phyloP scores from a whole-genome alignment of 495 filamentous ascomycete species.

The Talaromyces ruber region DNA sequence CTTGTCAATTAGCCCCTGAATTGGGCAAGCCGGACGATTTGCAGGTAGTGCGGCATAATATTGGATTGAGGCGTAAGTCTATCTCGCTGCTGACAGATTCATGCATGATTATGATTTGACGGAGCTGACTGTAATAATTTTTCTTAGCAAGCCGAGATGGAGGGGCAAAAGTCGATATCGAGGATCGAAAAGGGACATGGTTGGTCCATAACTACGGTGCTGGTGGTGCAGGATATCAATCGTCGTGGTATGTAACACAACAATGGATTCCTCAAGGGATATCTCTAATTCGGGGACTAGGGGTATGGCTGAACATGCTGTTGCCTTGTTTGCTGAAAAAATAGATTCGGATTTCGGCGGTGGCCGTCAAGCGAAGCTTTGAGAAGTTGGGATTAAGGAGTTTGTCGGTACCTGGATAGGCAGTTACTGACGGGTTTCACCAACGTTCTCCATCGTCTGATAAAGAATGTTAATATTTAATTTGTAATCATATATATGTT shows the following conservation, averaged over 20 bases:
- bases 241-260: slow-evolving; percentile 3
- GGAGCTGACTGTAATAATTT: neutral
- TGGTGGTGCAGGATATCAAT: slow-evolving; percentile 6
- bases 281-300: neutral
- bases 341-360: neutral
- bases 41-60: slow-evolving; percentile 1
- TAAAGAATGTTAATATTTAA: neutral
- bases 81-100: neutral
- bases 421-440: neutral
- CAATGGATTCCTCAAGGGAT: neutral
- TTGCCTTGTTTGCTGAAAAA: neutral
- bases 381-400: neutral
- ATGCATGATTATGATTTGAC: too few species aligned
- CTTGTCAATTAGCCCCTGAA: slow-evolving; percentile 4
- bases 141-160: neutral
- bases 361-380: neutral
- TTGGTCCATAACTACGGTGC: slow-evolving; percentile 5
- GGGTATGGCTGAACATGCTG: slow-evolving; percentile 7
- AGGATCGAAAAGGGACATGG: neutral
- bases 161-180: slow-evolving; percentile 3
- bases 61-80: slow-evolving; percentile 2
- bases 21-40: slow-evolving; percentile 2
- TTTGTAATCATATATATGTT: neutral
- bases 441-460: neutral
- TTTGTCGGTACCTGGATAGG: neutral